Evolutionary conservation across 805 yeast genomes (phyloP), one percentile per base, ranked within the genome.

Genomic region (Zygoascus biomembranicola): DNA sequence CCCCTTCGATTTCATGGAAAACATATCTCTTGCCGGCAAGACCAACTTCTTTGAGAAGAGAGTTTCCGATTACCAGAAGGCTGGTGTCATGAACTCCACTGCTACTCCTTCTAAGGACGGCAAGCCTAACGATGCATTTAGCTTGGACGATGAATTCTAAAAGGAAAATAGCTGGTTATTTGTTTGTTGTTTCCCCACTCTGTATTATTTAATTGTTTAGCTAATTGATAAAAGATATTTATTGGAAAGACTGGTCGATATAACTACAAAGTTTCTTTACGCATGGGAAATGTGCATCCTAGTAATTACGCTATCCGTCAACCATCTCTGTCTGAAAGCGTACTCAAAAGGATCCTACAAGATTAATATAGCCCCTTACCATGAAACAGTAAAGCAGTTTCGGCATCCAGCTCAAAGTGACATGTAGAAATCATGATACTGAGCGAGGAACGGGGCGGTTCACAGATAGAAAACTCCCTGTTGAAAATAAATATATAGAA

Each of bases 1-100:
- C 72, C 99, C 99, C 71, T 92, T 92, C 70, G 99, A 92, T 73
- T 92, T 92, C 70, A 92, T 92, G 99, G 99, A 92, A 78, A 92
- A 94, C 78, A 92, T 92, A 66, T 92, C 98, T 8, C 81, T 92
- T 64, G 95, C 97, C 55, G 99, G 99, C 74, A 92, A 92, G 82
- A 92, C 99, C 65, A 92, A 94, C 79, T 92, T 92, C 82, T 92
- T 92, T 69, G 99, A 92, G 79, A 92, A 92, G 82, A 87, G 99
- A 76, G 99, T 92, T 55, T 87, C 96, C 55, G 99, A 92, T 74
- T 92, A 92, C 76, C 99, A 92, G 77, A 94, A 92, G 77, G 98
- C 99, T 55, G 98, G 99, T 77, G 99, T 92, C 66, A 92, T 92
- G 94, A 92, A 96, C 61, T 71, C 81, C 52, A 72, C 73, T 61